phyloP scores from a whole-genome alignment of 305 asterid genomes.

The Rubia occidens region DNA sequence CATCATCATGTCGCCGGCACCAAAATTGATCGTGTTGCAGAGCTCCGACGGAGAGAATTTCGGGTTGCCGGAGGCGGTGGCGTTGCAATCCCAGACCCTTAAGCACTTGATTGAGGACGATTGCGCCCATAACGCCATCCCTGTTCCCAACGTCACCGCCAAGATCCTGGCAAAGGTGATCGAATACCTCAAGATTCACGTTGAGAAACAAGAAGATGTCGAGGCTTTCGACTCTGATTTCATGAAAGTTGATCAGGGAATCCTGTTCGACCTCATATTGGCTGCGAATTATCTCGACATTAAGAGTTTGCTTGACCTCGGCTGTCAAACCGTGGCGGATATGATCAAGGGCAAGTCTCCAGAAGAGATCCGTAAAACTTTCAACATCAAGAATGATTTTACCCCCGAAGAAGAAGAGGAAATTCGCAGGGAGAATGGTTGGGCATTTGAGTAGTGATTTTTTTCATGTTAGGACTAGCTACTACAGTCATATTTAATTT shows the following conservation, averaged over 20 bases:
- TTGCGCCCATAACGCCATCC: not conserved
- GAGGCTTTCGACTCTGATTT: too few relatives aligned
- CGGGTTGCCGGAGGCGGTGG: too few relatives aligned
- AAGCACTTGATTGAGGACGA: not conserved
- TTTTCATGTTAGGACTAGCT: too few relatives aligned
- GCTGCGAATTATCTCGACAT: slow-evolving; percentile 25
- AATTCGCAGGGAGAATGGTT: slow-evolving; percentile 53
- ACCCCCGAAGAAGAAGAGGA: slow-evolving; percentile 60
- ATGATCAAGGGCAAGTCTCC: slow-evolving; percentile 60
- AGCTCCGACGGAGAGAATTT: too few relatives aligned
- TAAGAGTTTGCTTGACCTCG: slow-evolving; percentile 45
- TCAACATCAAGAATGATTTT: slow-evolving; percentile 48
- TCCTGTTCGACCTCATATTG: not conserved
- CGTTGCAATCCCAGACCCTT: too few relatives aligned
- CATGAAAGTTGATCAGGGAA: not conserved
- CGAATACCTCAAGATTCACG: not conserved
- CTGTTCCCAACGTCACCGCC: not conserved
- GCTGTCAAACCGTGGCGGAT: slow-evolving; percentile 47
- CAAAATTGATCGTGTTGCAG: too few relatives aligned
- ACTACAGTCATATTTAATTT: too few relatives aligned
- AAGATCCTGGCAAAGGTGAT: not conserved
- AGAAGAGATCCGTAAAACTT: slow-evolving; percentile 49
- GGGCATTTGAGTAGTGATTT: slow-evolving; percentile 56
- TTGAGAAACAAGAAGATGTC: not conserved
- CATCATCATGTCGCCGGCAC: too few relatives aligned